Evolutionary conservation across 176 grass and related monocot species (phyloP), one percentile per base, ranked within the genome.

Genomic region (Rhynchospora tenuis): DNA sequence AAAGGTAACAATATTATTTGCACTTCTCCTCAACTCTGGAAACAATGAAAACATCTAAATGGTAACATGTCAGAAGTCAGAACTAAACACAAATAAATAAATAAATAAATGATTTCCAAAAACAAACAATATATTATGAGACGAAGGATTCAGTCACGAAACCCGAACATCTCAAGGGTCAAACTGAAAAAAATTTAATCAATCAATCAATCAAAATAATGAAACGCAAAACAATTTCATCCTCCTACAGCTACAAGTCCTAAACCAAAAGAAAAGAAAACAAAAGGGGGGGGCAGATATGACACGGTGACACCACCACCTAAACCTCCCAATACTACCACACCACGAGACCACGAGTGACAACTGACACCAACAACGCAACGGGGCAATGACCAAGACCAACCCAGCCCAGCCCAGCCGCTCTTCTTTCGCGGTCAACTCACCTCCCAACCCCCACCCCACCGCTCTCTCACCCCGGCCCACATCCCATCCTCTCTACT

Each of bases 361-460:
- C n/a, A n/a, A n/a, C n/a, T n/a, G n/a, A n/a, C n/a, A 79, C 73
- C 90, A 86, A 84, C 80, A 88, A 85, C 26, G 83, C 66, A 76
- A 81, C 80, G 16, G 23, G 7, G 59, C 59, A 61, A 61, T 61
- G 59, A 61, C 67, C 29, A 42, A 42, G 59, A 61, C 67, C 29
- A 42, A 42, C 66, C 67, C 67, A 71, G 67, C 67, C 67, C 67
- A 71, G 67, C 43, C 88, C 27, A 85, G 69, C 81, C 87, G 64
- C 83, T 66, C 71, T 63, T 67, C 63, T 81, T 83, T 85, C 88
- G 85, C 91, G 81, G 88, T 85, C 91, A 73, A 87, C 86, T 75
- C 88, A 76, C 87, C 84, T 4, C 52, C 58, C 46, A 82, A 88
- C 72, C 45, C 86, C 84, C 76, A 84, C 85, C 71, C 84, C 84